Conservation (phyloP, 495 filamentous ascomycete species). For the Lindgomyces ingoldianus region DNA sequence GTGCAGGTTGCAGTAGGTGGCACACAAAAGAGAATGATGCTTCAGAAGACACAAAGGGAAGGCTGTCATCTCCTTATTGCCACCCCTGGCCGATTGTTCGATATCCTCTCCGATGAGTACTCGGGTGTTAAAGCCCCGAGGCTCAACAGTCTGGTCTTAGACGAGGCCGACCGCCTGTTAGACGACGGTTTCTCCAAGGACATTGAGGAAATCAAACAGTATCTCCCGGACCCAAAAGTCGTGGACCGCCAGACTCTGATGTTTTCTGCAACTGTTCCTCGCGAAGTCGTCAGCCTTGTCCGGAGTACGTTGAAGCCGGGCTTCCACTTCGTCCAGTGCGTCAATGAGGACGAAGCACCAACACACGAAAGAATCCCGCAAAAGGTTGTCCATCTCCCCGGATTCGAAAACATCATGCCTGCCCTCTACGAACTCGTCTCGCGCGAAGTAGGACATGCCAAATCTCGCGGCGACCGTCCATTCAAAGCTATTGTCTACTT, state of each 20-base stretch:
- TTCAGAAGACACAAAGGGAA: constrained; percentile 62
- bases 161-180: constrained; percentile 91
- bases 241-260: constrained; percentile 84
- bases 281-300: constrained; percentile 78
- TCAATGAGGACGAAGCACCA: constrained; percentile 73
- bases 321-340: constrained; percentile 82
- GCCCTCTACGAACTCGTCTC: constrained; percentile 72
- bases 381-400: constrained; percentile 61
- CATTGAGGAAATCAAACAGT: constrained; percentile 66
- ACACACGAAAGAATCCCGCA: constrained; percentile 87
- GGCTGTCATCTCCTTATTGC: constrained; percentile 91
- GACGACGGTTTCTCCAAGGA: constrained; percentile 86
- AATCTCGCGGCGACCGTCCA: constrained; percentile 51
- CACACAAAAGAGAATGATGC: constrained; percentile 65
- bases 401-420: constrained; percentile 77
- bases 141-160: constrained; percentile 78
- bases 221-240: constrained; percentile 62
- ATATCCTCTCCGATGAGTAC: constrained; percentile 71
- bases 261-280: constrained; percentile 89
- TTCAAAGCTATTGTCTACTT: constrained; percentile 96
- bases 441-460: constrained; percentile 51
- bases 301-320: constrained; percentile 65
- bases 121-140: constrained; percentile 70
- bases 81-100: constrained; percentile 85
- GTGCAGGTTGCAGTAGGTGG: constrained; percentile 91